Evolutionary conservation across 2,329 filamentous ascomycete species (phyloP).

Genomic region (Lachnellula willkommii): DNA sequence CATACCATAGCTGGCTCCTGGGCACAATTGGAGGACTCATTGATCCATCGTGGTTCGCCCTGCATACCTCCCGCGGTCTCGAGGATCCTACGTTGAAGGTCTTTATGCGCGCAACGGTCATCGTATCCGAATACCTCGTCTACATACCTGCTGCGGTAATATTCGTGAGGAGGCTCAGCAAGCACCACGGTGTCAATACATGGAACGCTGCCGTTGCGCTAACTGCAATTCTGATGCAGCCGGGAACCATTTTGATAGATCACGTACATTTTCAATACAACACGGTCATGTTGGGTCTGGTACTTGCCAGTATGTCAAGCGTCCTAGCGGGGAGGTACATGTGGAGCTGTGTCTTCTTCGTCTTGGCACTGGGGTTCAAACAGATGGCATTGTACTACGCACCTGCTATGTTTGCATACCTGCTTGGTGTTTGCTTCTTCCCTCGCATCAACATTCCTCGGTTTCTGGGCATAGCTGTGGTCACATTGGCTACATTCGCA

Average conservation of each 20-base stretch:
- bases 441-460: slow-evolving; percentile 63
- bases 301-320: slow-evolving; percentile 80
- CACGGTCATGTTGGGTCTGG: slow-evolving; percentile 92
- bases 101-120: slow-evolving; percentile 90
- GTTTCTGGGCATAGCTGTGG: slow-evolving; percentile 68
- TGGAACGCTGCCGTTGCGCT: slow-evolving; percentile 84
- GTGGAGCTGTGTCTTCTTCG: slow-evolving; percentile 92
- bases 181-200: slow-evolving; percentile 67
- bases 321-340: slow-evolving; percentile 78
- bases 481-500: slow-evolving; percentile 68
- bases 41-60: slow-evolving; percentile 79
- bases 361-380: slow-evolving; percentile 91
- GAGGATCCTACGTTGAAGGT: slow-evolving; percentile 79
- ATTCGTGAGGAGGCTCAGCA: slow-evolving; percentile 76
- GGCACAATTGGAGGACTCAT: slow-evolving; percentile 79
- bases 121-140: slow-evolving; percentile 84
- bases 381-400: slow-evolving; percentile 99
- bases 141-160: slow-evolving; percentile 82
- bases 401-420: slow-evolving; percentile 84
- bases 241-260: slow-evolving; percentile 83
- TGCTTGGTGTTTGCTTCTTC: slow-evolving; percentile 79
- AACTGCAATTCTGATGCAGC: slow-evolving; percentile 87
- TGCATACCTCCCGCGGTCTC: slow-evolving; percentile 74
- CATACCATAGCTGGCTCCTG: slow-evolving; percentile 95
- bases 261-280: slow-evolving; percentile 98